Evolutionary conservation across 257 asterid species (phyloP).

Genomic region (Solanum chilense): DNA sequence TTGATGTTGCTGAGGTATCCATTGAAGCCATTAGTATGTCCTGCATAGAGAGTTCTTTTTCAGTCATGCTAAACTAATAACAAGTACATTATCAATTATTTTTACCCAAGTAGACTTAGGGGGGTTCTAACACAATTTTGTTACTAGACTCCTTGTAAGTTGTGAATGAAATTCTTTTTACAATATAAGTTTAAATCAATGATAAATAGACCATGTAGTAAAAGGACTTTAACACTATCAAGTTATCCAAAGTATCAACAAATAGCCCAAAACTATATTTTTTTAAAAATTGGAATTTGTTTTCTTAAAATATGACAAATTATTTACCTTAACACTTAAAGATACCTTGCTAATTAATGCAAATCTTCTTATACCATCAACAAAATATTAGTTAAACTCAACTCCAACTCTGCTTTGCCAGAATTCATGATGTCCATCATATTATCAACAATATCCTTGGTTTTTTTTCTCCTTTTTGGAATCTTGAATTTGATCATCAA

Average conservation of each 20-base stretch:
- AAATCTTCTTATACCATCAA: neutral
- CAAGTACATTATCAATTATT: neutral
- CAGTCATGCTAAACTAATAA: neutral
- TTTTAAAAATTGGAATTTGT: neutral
- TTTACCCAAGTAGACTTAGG: neutral
- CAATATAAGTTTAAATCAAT: neutral
- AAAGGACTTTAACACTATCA: neutral
- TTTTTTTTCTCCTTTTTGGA: neutral
- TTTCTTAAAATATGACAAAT: neutral
- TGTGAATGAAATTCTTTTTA: neutral
- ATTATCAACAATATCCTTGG: neutral
- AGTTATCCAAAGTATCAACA: neutral
- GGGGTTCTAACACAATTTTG: neutral
- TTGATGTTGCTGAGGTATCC: slow-evolving; percentile 11
- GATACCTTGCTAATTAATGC: neutral
- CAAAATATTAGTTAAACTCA: neutral
- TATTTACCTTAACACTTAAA: neutral
- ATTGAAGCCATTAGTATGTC: slow-evolving; percentile 7
- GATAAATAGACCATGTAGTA: neutral
- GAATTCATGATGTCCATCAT: slow-evolving; percentile 2
- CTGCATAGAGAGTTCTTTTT: neutral
- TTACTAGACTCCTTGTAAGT: too few relatives aligned
- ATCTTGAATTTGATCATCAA: neutral
- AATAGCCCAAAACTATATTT: neutral
- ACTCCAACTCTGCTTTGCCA: slow-evolving; percentile 1